Conservation (phyloP, 345 rosid species). For the Adansonia digitata region DNA sequence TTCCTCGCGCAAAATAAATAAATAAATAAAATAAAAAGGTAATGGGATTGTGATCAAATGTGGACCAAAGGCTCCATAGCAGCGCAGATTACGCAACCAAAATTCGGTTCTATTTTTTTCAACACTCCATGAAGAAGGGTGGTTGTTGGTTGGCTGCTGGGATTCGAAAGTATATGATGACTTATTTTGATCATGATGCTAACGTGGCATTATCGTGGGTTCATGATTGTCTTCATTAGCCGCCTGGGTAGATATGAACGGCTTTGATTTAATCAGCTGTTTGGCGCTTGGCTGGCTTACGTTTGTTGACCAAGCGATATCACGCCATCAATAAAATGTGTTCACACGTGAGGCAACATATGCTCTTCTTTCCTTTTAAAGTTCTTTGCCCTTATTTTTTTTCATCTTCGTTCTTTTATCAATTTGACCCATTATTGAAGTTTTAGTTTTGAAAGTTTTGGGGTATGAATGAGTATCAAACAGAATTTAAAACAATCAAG, state of each 20-base stretch:
- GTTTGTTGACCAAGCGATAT: neutral
- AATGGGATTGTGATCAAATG: neutral
- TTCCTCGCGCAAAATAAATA: neutral
- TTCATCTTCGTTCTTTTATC: neutral
- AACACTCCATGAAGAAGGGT: neutral
- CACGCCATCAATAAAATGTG: no score
- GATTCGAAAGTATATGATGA: no score
- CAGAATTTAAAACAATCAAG: no score
- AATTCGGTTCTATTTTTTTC: neutral
- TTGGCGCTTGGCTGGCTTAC: neutral
- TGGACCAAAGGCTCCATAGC: neutral
- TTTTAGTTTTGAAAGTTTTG: no score
- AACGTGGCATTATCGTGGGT: neutral
- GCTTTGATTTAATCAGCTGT: neutral
- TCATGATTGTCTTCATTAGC: neutral
- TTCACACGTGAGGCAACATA: conserved; percentile 7
- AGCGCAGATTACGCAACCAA: neutral
- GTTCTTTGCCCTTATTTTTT: neutral
- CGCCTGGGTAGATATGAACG: neutral
- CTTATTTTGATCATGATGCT: neutral
- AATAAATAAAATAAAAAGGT: neutral
- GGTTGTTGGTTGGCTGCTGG: no score
- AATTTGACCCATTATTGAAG: neutral
- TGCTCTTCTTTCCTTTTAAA: neutral
- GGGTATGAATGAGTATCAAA: no score